phyloP scores from a whole-genome alignment of 2,329 filamentous ascomycete species.

The Stachybotrys chartarum region DNA sequence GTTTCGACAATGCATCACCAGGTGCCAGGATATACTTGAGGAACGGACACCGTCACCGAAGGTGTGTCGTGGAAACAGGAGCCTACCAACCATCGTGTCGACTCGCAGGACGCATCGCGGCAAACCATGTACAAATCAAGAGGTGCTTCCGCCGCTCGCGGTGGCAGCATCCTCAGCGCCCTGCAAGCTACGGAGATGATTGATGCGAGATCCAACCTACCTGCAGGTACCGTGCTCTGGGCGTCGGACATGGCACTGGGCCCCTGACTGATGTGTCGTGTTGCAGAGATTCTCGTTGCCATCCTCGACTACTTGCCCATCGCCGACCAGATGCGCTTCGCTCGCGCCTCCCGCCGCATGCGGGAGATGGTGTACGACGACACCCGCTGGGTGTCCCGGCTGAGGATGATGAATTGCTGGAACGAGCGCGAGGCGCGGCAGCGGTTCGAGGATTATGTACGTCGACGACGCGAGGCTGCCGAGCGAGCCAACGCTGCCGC shows the following conservation, averaged over 20 bases:
- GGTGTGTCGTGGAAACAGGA: not conserved
- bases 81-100: no score
- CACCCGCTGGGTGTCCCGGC: conserved; percentile 81
- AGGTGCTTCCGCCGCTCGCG: conserved; percentile 29
- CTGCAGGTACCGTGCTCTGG: conserved; percentile 56
- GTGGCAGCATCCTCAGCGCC: conserved; percentile 61
- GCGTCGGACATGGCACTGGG: not conserved
- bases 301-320: conserved; percentile 88
- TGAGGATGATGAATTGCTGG: conserved; percentile 88
- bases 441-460: conserved; percentile 67
- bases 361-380: conserved; percentile 99
- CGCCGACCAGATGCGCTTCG: conserved; percentile 77
- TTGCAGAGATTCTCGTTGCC: conserved; percentile 71
- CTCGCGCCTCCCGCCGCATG: conserved; percentile 76
- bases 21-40: not conserved
- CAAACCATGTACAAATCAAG: conserved; percentile 35
- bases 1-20: not conserved
- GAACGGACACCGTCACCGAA: not conserved
- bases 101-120: no score
- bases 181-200: conserved; percentile 77
- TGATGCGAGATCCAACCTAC: conserved; percentile 68
- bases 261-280: not conserved
- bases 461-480: conserved; percentile 50
- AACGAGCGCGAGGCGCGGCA: conserved; percentile 79
- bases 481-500: conserved; percentile 14